Conservation (phyloP, 208 protist species). For the Strigomonas galati region DNA sequence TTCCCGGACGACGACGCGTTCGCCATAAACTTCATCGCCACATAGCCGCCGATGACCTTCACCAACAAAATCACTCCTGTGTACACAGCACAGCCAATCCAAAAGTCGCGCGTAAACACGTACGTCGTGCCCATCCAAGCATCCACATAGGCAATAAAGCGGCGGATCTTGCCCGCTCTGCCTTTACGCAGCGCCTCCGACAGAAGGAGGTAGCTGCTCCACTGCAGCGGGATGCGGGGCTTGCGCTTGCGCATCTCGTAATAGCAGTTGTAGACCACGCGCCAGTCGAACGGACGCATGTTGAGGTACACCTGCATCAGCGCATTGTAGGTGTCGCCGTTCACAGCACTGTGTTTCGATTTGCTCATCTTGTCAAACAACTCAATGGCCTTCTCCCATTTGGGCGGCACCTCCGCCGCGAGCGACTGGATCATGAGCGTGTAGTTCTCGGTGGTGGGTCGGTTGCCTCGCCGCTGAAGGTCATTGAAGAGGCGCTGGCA, state of each 20-base stretch:
- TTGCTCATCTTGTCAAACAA: conserved; percentile 81
- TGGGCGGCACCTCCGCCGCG: conserved; percentile 59
- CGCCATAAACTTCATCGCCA: not conserved
- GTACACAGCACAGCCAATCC: conserved; percentile 46
- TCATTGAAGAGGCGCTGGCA: conserved; percentile 74
- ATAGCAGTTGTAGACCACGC: conserved; percentile 89
- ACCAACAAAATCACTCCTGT: conserved; percentile 26
- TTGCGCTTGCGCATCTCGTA: conserved; percentile 64
- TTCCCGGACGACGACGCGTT: no score
- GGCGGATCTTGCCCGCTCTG: conserved; percentile 54
- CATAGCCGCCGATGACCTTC: not conserved
- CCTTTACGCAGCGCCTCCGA: conserved; percentile 62
- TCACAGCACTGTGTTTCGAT: conserved; percentile 30
- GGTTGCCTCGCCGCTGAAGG: conserved; percentile 53
- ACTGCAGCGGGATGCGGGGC: conserved; percentile 67
- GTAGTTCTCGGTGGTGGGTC: conserved; percentile 56
- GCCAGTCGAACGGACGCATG: conserved; percentile 88
- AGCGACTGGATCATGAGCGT: conserved; percentile 76
- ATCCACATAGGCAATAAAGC: conserved; percentile 69
- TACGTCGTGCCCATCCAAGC: conserved; percentile 77
- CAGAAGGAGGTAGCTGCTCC: conserved; percentile 79
- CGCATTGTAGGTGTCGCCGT: conserved; percentile 77
- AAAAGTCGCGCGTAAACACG: conserved; percentile 51
- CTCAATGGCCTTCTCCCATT: conserved; percentile 75
- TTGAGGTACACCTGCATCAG: conserved; percentile 87